Base-by-base conservation (phyloP, 2,329 filamentous ascomycete species). In the Clarireedia hainanense region DNA sequence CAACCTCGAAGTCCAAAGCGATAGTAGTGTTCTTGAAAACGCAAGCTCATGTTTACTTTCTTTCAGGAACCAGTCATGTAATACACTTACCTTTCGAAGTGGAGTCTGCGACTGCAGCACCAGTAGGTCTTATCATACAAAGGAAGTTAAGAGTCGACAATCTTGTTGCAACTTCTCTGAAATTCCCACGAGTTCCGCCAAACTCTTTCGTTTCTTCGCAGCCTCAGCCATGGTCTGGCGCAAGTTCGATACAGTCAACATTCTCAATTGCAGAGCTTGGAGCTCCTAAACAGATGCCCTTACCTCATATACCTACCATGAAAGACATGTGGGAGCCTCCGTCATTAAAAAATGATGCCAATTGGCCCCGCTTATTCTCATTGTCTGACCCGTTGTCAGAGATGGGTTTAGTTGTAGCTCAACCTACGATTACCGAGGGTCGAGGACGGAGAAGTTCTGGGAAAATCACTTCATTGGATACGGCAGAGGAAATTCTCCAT, bases 61-160 rank as follows among this genome's bases (percentile, higher is more conserved):
- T 97, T 39, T 83, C 88, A 2, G 92, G 92, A 20, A 85, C 89
- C 36, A 94, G 83, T 67, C 89, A 99, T 77, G 83, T 96, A 57
- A 80, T 97, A 48, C 90, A 96, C 69, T 83, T 99, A 67, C 92
- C 92, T 1, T 99, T 99, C 67, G 91, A 97, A 72, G 88, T 96
- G 43, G 90, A 96, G 68, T 83, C 83, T 52, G 91, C 89, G 30
- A 89, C 91, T 69, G 84, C 92, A 37, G 88, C 89, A 12, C 88
- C 91, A 5, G 78, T 83, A 34, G 94, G 94, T 26, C 79, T 97
- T 50, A 80, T 99, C 20, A 82, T 99, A 56, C 92, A 97, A 71
- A 80, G 91, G 58, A 95, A 87, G 68, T 76, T 85, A 43, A 77
- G 76, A 57, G 69, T 73, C 9, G 77, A 81, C 57, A 77, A 70